Base-by-base conservation (phyloP, 2,329 filamentous ascomycete genomes). In the Aspergillus fijiensis region DNA sequence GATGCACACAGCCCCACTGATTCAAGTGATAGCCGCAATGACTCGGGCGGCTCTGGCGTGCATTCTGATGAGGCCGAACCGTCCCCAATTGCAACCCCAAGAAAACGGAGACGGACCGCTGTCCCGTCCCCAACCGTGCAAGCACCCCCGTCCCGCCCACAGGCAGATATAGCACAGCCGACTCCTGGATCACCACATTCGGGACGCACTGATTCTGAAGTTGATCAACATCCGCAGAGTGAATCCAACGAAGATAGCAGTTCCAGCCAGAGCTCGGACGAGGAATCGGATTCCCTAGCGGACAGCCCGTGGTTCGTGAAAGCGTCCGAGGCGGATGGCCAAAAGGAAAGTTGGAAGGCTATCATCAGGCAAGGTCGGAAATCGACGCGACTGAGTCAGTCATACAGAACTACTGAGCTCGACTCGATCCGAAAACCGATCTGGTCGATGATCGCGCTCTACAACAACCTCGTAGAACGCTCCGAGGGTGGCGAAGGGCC, bases 281-380 rank as follows among this genome's bases (percentile, higher is more conserved):
- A 42, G 4, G 39, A 42, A 14, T n/a, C 14, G 39, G 39, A 42
- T 7, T 42, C 5, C 16, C 14, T 19, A 42, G 16, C 39, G 14
- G 39, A 42, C 39, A 55, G 31, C 60, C 51, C 53, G 45, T 52
- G 64, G 57, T 66, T 71, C 53, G 59, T 63, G 51, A 54, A 65
- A 35, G 69, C 68, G 1, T 61, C 60, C 10, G 31, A 63, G 19
- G 39, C 69, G 5, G 63, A 65, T 23, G 57, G 56, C 1, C 70
- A 72, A 51, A 49, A 57, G 47, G 57, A 61, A 1, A 63, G 64
- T 21, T 74, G 72, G 72, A 52, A 63, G 4, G 50, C 11, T 4
- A 27, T 71, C 27, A 52, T 64, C 25, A 23, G 16, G 39, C 39
- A 42, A 16, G 39, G 14, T n/a, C 39, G 39, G 39, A 42, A n/a